phyloP scores from a whole-genome alignment of 192 early-diverging fungal species.

The Linnemannia hyalina region DNA sequence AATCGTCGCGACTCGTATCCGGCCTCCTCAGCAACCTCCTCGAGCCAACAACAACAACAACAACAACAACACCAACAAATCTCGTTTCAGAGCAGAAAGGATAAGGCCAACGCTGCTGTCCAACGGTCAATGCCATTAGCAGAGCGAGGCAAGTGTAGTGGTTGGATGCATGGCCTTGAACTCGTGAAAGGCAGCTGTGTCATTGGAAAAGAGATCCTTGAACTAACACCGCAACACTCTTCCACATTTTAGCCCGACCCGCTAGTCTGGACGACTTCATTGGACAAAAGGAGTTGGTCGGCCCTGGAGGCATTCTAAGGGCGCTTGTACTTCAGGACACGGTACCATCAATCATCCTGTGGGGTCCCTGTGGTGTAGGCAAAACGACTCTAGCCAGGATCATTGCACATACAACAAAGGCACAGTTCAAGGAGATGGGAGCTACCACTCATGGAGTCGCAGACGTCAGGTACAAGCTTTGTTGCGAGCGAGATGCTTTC shows the following conservation, averaged over 20 bases:
- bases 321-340: conserved; percentile 73
- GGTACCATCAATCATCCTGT: conserved; percentile 86
- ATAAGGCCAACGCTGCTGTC: conserved; percentile 37
- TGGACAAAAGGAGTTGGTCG: conserved; percentile 79
- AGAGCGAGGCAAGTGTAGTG: conserved; percentile 58
- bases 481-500: not conserved
- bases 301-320: conserved; percentile 72
- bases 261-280: conserved; percentile 73
- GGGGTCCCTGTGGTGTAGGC: conserved; percentile 62
- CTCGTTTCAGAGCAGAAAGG: conserved; percentile 31
- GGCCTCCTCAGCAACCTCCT: not conserved
- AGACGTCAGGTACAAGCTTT: conserved; percentile 60
- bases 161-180: not conserved
- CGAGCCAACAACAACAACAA: not conserved
- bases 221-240: not conserved
- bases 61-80: conserved; percentile 1
- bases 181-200: not conserved
- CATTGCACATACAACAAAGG: conserved; percentile 63
- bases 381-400: conserved; percentile 60
- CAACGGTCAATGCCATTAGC: conserved; percentile 69
- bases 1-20: not conserved
- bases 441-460: conserved; percentile 68
- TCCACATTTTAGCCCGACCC: conserved; percentile 52
- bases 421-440: conserved; percentile 63
- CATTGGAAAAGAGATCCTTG: not conserved